Evolutionary conservation across 352 stramenopile species (phyloP).

Genomic region (Phytophthora boehmeriae): DNA sequence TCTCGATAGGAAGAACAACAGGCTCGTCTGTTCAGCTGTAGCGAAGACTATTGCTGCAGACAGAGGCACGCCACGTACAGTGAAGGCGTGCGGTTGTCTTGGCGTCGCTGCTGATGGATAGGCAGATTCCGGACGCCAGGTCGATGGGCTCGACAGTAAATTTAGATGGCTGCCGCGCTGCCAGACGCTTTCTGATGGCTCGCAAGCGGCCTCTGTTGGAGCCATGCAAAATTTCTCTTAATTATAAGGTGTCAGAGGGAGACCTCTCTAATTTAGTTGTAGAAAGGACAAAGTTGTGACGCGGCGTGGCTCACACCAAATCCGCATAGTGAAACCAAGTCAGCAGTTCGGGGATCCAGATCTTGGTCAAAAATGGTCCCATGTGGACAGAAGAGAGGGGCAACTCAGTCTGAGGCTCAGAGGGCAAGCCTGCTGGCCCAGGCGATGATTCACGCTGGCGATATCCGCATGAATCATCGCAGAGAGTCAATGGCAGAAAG

Average conservation of each 20-base stretch:
- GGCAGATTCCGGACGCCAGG: background rate
- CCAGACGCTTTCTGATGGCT: background rate
- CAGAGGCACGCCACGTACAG: no score
- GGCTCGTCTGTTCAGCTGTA: background rate
- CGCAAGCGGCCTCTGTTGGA: background rate
- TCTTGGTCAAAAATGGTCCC: background rate
- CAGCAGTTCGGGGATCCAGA: background rate
- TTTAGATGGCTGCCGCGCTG: no score
- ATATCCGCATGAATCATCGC: no score
- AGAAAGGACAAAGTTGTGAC: background rate
- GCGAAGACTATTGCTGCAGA: no score
- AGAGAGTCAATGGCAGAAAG: no score
- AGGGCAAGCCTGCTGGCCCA: no score
- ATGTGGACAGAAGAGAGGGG: no score
- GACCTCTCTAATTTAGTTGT: background rate
- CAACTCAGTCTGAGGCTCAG: no score
- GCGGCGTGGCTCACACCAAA: background rate
- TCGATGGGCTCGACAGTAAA: no score
- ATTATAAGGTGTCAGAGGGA: background rate
- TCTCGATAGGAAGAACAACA: background rate
- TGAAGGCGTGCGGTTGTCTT: no score
- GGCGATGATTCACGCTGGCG: no score
- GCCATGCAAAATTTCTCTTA: background rate
- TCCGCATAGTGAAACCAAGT: background rate
- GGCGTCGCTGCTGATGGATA: background rate